Conservation (phyloP, 768 basidiomycete genomes). For the Lentinula boryana region DNA sequence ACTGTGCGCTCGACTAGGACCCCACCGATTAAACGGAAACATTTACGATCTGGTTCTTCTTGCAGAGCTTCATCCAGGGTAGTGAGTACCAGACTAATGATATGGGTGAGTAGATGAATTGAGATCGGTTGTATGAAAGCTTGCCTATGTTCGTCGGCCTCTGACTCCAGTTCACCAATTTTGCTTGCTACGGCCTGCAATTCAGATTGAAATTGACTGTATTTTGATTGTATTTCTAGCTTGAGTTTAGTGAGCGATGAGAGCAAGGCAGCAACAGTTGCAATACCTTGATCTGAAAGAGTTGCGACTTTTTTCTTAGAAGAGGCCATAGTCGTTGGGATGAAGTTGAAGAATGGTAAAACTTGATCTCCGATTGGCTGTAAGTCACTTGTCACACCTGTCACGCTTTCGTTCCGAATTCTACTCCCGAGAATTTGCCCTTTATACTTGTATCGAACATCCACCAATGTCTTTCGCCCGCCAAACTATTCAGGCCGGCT, state of each 20-base stretch:
- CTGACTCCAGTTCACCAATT: conserved; percentile 93
- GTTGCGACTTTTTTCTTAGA: conserved; percentile 50
- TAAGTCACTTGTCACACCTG: conserved; percentile 12
- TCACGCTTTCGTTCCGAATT: conserved; percentile 14
- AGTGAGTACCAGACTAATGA: conserved; percentile 71
- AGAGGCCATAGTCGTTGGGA: conserved; percentile 37
- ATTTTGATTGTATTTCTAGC: conserved; percentile 83
- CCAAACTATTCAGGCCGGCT: conserved; percentile 8
- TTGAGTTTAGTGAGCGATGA: conserved; percentile 35
- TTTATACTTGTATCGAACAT: conserved; percentile 23
- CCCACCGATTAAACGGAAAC: conserved; percentile 94
- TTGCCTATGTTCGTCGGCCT: conserved; percentile 92
- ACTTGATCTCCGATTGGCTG: conserved; percentile 19
- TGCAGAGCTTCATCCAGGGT: conserved; percentile 79
- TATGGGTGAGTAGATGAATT: neutral
- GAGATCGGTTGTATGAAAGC: conserved; percentile 15
- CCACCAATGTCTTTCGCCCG: conserved; percentile 54
- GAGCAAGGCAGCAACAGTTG: neutral
- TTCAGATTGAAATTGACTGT: conserved; percentile 79
- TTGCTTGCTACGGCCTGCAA: conserved; percentile 89
- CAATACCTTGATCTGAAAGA: conserved; percentile 69
- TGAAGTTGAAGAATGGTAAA: neutral
- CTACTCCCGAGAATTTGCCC: conserved; percentile 14
- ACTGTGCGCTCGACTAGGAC: conserved; percentile 95
- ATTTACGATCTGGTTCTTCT: conserved; percentile 88